Base-by-base conservation (phyloP, 768 basidiomycete genomes). In the Suillus spraguei region DNA sequence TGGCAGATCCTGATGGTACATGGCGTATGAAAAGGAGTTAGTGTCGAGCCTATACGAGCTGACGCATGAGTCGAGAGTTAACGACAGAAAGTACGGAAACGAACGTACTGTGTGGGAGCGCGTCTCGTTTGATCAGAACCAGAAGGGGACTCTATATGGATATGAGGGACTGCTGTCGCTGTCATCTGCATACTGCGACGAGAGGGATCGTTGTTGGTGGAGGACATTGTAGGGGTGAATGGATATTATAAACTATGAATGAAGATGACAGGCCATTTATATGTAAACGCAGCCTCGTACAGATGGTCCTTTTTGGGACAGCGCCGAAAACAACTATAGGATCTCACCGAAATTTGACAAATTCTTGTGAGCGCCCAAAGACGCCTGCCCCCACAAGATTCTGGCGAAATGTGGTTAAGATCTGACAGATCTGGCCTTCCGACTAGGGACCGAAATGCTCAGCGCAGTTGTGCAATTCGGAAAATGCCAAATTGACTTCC, bases 401-500 rank as follows among this genome's bases (percentile, higher is more conserved):
- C 22, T 56, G 55, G 38, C 22, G 17, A 56, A 22, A 38, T 28
- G 38, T 56, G 55, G 38, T 56, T 49, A 0, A 39, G 55, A 56
- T 56, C 38, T 56, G 55, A 56, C 55, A 39, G 38, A 56, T 56
- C 55, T 17, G 38, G 16, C 16, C 16, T 28, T 39, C 24, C 17
- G 1, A 39, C 55, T 56, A 56, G 55, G 38, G 24, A 28, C 38
- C 55, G 24, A 56, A 20, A 24, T 56, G 24, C 17, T 20, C 5
- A 39, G 16, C 9, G 55, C 55, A 17, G 22, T 39, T 8, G 22
- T 38, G 5, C 7, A 38, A 56, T 39, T 56, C n/a, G 24, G 38
- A 17, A 39, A 39, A 56, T 17, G 10, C 16, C 38, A 39, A 39
- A 39, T 33, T 56, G 38, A 56, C 9, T 17, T 56, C 38, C 17